Conservation (phyloP, 2,329 filamentous ascomycete genomes). For the Cryoendolithus antarcticus region DNA sequence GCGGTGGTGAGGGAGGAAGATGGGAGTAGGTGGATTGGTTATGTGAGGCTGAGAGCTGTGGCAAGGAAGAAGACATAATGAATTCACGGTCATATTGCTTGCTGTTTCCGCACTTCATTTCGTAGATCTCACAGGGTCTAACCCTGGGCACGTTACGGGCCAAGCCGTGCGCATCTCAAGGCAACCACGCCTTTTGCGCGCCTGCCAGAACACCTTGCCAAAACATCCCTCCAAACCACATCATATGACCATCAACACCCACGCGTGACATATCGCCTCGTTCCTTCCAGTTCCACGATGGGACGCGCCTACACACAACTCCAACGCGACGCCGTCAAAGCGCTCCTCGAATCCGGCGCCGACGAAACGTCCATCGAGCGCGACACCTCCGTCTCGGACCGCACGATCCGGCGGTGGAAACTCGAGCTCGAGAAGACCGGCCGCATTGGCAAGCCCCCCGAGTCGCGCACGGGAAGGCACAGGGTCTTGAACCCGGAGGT, state of each 20-base stretch:
- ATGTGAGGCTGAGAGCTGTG: constrained; percentile 33
- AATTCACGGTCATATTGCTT: too few relatives aligned
- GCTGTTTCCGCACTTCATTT: too few relatives aligned
- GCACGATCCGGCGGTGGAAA: constrained; percentile 25
- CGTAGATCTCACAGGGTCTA: too few relatives aligned
- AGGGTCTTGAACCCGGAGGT: constrained; percentile 23
- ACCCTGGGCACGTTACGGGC: too few relatives aligned
- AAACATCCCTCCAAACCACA: too few relatives aligned
- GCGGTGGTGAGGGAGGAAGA: constrained; percentile 46
- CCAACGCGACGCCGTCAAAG: constrained; percentile 17
- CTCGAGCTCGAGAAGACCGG: constrained; percentile 26
- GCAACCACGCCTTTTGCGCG: too few relatives aligned
- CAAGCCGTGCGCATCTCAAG: too few relatives aligned
- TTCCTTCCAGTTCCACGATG: constrained; percentile 1
- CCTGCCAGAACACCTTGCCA: too few relatives aligned
- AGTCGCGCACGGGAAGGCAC: constrained; percentile 24
- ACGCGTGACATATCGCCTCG: too few relatives aligned
- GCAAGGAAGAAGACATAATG: constrained; percentile 26
- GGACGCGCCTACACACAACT: constrained; percentile 17
- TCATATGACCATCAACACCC: too few relatives aligned
- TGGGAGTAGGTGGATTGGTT: constrained; percentile 40
- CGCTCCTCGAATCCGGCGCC: constrained; percentile 20
- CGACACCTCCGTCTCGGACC: constrained; percentile 25
- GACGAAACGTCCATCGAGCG: constrained; percentile 26
- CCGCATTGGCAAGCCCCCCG: constrained; percentile 25